These are phyloP conservation scores for Vinca major DNA, from an alignment of 305 asterid species.

Conservation along the genomic window DNA sequence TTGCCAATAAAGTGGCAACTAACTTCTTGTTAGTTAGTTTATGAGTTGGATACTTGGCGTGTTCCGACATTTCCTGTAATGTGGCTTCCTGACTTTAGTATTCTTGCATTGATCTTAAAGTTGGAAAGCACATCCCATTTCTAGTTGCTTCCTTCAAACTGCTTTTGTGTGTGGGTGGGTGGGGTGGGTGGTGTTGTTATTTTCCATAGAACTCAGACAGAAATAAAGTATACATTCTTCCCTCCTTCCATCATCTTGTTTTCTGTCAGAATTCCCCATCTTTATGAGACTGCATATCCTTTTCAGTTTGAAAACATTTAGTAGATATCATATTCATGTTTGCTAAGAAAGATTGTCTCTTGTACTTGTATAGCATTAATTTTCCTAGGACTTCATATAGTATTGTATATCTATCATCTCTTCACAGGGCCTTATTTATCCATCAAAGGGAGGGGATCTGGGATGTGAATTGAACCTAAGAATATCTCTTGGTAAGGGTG, in stretches of 20 bases:
- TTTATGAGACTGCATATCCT: neutral
- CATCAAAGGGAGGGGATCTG: neutral
- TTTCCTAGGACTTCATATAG: neutral
- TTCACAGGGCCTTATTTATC: neutral
- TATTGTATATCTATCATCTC: neutral
- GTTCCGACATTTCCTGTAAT: neutral
- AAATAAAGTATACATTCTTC: neutral
- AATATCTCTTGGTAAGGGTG: neutral
- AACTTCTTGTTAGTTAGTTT: neutral
- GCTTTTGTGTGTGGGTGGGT: neutral
- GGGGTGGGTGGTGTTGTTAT: too few species aligned
- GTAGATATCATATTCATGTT: neutral
- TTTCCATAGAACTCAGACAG: neutral
- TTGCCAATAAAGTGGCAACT: neutral
- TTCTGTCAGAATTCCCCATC: too few species aligned
- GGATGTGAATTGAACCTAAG: neutral
- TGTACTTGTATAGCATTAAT: neutral
- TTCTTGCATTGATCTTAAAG: neutral
- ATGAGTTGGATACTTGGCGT: neutral
- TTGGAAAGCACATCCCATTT: neutral
- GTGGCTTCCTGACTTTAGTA: neutral
- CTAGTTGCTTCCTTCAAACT: neutral
- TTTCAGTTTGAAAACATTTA: neutral
- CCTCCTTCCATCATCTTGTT: neutral
- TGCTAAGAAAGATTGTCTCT: neutral